Evolutionary conservation across 768 basidiomycete species (phyloP), one percentile per base, ranked within the genome.

Genomic region (Mrakia frigida): DNA sequence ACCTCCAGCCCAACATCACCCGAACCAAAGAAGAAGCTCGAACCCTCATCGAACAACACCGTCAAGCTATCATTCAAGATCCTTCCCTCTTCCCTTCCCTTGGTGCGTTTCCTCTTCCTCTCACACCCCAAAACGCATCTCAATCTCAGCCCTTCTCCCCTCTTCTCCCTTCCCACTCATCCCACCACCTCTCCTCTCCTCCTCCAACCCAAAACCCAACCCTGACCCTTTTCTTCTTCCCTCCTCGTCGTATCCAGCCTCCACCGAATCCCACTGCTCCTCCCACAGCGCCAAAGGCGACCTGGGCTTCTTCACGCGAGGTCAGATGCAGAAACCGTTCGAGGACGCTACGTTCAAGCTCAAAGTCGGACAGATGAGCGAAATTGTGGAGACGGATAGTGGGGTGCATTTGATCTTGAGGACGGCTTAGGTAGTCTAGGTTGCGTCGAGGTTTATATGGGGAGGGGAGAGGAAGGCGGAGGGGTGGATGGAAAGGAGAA

Each of bases 281-380:
- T 94, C 92, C 53, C 91, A 94, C 81, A 83, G 87, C 31, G 87
- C 91, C 78, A 87, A 86, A 3, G 97, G 97, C 0, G 95, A 99
- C 83, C 88, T 99, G 9, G 93, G 97, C 0, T 86, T 86, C 86
- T 99, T 99, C 81, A 88, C 87, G 0, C 88, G 84, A 25, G 91
- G 90, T 0, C 91, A 92, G 85, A 99, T 99, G 97, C 97, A 99
- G 85, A 94, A 92, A 84, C 90, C 93, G 16, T 99, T 99, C 81
- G 95, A 98, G 84, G 93, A 95, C 41, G 91, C 92, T 43, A 86
- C 92, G 16, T 95, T 87, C 83, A 87, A 84, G 3, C 86, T 94
- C 78, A 81, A 89, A 68, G 87, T 90, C 31, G 92, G 90, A 11
- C 84, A 91, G 84, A 90, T 94, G 82, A 93, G 92, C 83, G 90